Evolutionary conservation across 139 green algal species (phyloP).

Genomic region (Tetradesmus lagerheimii): DNA sequence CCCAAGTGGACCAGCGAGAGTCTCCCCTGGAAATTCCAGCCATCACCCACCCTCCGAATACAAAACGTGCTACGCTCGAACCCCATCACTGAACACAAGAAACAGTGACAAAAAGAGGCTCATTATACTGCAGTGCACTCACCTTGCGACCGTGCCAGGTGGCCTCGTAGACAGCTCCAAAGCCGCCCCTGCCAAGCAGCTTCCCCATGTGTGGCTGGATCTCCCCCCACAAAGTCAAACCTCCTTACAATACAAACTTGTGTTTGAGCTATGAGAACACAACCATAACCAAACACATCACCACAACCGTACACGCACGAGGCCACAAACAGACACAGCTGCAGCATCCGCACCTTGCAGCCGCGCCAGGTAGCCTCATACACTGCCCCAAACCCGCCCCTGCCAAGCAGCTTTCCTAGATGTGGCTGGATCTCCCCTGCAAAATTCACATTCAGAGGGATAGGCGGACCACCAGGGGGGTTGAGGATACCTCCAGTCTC

Average conservation of each 20-base stretch:
- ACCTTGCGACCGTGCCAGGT: conserved; percentile 15
- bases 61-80: too few relatives aligned
- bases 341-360: conserved; percentile 54
- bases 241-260: too few relatives aligned
- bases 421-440: conserved; percentile 71
- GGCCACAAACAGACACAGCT: neutral
- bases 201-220: too few relatives aligned
- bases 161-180: too few relatives aligned
- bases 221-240: too few relatives aligned
- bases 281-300: neutral
- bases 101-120: too few relatives aligned
- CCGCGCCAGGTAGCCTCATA: conserved; percentile 74
- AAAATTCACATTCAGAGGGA: conserved; percentile 82
- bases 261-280: neutral
- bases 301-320: neutral
- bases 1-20: conserved; percentile 77
- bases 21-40: conserved; percentile 66
- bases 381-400: conserved; percentile 81
- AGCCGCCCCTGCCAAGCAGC: too few relatives aligned
- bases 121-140: too few relatives aligned
- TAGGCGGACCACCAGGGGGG: conserved; percentile 28
- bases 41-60: too few relatives aligned
- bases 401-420: conserved; percentile 72
- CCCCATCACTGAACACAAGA: too few relatives aligned
- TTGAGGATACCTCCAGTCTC: conserved; percentile 22